Base-by-base conservation (phyloP, 495 filamentous ascomycete genomes). In the Aspergillus sclerotioniger region DNA sequence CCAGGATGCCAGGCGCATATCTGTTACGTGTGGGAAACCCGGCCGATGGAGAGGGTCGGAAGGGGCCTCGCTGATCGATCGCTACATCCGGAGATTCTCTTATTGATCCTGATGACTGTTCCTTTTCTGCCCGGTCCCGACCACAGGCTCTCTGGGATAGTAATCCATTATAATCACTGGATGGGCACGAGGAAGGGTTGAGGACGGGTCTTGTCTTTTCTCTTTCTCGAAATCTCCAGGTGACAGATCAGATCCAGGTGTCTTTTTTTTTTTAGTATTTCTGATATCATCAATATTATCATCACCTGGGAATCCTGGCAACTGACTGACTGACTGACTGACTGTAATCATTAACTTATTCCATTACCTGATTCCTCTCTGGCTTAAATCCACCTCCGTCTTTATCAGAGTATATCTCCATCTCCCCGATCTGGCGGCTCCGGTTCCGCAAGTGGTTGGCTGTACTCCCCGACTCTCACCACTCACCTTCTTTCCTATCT, bases 1-100 rank as follows among this genome's bases (percentile, higher is more conserved):
- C 29, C 49, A 41, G 25, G 25, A 25, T 25, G 25, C 25, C 25
- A 25, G 51, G 31, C 20, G 19, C n/a, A 45, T 56, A 62, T 64
- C 65, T 67, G 61, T 70, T 70, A 70, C 67, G 67, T 67, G 56
- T 65, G 60, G 55, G 47, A 67, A 70, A 67, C 53, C 53, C 32
- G 17, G 31, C 29, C 28, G 35, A 44, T 57, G 63, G 62, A 58
- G 60, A 62, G 60, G 45, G 29, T 51, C 51, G 60, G 56, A 59
- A 49, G 20, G 20, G 28, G 39, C 32, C 48, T 54, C 39, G 55
- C 35, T 62, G 54, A 60, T 64, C 58, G 58, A 61, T 53, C 54
- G 50, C 44, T 41, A 49, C 21, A 32, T 54, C 20, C 51, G 54
- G 46, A 57, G 46, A 57, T 56, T 63, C 56, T 63, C 47, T 63